Evolutionary conservation across 2,329 filamentous ascomycete genomes (phyloP).

Genomic region (Bertia moriformis): DNA sequence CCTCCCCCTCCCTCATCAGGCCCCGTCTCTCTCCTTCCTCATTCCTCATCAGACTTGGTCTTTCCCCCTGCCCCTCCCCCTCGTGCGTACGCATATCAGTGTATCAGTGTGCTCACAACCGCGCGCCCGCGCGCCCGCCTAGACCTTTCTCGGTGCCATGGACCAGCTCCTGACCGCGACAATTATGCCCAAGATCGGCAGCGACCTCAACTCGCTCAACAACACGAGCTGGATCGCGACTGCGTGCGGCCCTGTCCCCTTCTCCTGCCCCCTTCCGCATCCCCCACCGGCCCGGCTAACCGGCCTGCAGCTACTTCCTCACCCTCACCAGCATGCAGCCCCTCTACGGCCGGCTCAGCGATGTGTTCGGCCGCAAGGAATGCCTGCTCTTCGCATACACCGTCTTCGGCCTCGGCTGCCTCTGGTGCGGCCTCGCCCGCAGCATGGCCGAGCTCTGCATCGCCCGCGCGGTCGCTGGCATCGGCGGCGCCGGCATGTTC

Average conservation of each 20-base stretch:
- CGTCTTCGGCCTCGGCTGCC: conserved; percentile 50
- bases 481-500: conserved; percentile 61
- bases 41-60: background rate
- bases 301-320: conserved; percentile 45
- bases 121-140: conserved; percentile 1
- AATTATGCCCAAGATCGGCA: conserved; percentile 67
- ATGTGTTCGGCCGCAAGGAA: conserved; percentile 57
- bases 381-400: conserved; percentile 50
- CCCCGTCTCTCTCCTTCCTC: too few relatives aligned
- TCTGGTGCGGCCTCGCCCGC: conserved; percentile 46
- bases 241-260: conserved; percentile 8
- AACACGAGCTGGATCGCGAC: conserved; percentile 64
- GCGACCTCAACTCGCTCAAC: conserved; percentile 59
- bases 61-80: too few relatives aligned
- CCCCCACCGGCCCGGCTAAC: background rate
- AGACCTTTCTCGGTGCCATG: conserved; percentile 57
- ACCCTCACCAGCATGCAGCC: conserved; percentile 65
- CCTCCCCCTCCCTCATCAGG: too few relatives aligned
- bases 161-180: conserved; percentile 67
- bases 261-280: background rate
- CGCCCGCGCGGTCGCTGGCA: conserved; percentile 34
- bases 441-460: conserved; percentile 52
- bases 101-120: conserved; percentile 2
- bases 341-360: conserved; percentile 55
- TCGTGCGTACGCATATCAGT: background rate